Percentiles rank a stretch among this genome's conserved stretches.
phyloP scores from a whole-genome alignment of 2,329 filamentous ascomycete genomes.

The Simplicillium aogashimaense region DNA sequence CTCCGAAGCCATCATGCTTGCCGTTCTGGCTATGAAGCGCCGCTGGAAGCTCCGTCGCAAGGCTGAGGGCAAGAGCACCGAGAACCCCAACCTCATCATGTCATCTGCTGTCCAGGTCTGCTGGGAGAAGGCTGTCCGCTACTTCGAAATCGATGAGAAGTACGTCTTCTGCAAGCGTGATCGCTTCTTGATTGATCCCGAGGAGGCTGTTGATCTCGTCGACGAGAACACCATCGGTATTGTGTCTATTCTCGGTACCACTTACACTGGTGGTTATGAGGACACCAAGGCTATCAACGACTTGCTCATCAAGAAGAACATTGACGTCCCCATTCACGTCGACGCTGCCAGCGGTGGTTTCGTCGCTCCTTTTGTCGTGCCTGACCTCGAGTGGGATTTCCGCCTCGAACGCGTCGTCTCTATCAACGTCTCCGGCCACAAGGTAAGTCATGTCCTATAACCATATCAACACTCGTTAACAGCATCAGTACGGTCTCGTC shows the following conservation, averaged over 20 bases:
- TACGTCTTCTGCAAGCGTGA: slow-evolving; percentile 56
- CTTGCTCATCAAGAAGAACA: slow-evolving; percentile 60
- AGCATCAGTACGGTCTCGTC: slow-evolving; percentile 44
- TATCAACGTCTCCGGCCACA: slow-evolving; percentile 93
- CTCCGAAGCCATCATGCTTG: slow-evolving; percentile 81
- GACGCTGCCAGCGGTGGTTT: slow-evolving; percentile 90
- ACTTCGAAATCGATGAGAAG: slow-evolving; percentile 90
- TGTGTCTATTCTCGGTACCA: slow-evolving; percentile 82
- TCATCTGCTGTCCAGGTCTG: slow-evolving; percentile 92
- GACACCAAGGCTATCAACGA: slow-evolving; percentile 90
- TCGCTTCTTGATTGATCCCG: slow-evolving; percentile 54
- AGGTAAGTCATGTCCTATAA: slow-evolving; percentile 39
- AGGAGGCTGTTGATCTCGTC: slow-evolving; percentile 48
- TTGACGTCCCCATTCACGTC: slow-evolving; percentile 85
- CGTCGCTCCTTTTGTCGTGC: slow-evolving; percentile 82
- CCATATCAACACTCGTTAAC: not conserved
- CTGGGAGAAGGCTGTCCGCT: slow-evolving; percentile 87
- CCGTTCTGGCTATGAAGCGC: slow-evolving; percentile 86
- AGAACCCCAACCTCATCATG: slow-evolving; percentile 89
- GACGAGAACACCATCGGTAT: slow-evolving; percentile 80
- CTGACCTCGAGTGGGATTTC: slow-evolving; percentile 85
- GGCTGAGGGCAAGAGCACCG: slow-evolving; percentile 70
- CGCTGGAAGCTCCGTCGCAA: slow-evolving; percentile 82
- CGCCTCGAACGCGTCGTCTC: slow-evolving; percentile 78
- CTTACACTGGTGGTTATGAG: slow-evolving; percentile 93